These are phyloP conservation scores for Parastagonospora avenae DNA, from an alignment of 2,329 filamentous ascomycete genomes.

Conservation along the genomic window DNA sequence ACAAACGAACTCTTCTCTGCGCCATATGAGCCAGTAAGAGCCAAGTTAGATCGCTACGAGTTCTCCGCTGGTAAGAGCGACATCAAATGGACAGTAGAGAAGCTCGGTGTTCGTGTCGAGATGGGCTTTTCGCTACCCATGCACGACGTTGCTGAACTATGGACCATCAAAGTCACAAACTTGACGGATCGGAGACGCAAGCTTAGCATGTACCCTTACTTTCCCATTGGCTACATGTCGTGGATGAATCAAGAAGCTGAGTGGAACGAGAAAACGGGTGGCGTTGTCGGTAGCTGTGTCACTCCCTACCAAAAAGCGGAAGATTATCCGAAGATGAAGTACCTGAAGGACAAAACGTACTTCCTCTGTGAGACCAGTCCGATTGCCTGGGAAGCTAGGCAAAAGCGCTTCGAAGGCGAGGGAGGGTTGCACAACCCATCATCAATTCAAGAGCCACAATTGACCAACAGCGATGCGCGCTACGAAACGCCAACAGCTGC, in stretches of 20 bases:
- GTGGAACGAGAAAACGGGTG: conserved; percentile 56
- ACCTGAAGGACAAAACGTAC: conserved; percentile 63
- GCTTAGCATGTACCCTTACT: conserved; percentile 62
- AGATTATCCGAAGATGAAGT: conserved; percentile 64
- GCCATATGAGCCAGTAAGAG: conserved; percentile 61
- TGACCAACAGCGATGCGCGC: conserved; percentile 56
- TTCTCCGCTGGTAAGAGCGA: conserved; percentile 63
- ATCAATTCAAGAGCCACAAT: conserved; percentile 46
- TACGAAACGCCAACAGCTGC: conserved; percentile 62
- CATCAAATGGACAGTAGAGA: conserved; percentile 60
- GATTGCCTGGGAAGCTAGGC: conserved; percentile 59
- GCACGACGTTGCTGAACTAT: conserved; percentile 61
- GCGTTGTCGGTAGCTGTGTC: conserved; percentile 58
- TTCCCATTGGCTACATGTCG: conserved; percentile 65
- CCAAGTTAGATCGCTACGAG: conserved; percentile 54
- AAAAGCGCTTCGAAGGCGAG: conserved; percentile 61
- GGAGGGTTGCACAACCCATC: conserved; percentile 60
- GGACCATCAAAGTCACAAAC: conserved; percentile 60
- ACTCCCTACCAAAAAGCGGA: conserved; percentile 63
- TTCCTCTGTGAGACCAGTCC: conserved; percentile 60
- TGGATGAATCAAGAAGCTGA: conserved; percentile 66
- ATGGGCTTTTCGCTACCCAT: conserved; percentile 60
- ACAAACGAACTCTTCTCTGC: conserved; percentile 59
- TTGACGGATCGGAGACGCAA: conserved; percentile 52
- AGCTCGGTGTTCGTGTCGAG: conserved; percentile 57